These are phyloP conservation scores for Yueomyces sp. DNA, from an alignment of 805 yeast species.

Conservation along the genomic window DNA sequence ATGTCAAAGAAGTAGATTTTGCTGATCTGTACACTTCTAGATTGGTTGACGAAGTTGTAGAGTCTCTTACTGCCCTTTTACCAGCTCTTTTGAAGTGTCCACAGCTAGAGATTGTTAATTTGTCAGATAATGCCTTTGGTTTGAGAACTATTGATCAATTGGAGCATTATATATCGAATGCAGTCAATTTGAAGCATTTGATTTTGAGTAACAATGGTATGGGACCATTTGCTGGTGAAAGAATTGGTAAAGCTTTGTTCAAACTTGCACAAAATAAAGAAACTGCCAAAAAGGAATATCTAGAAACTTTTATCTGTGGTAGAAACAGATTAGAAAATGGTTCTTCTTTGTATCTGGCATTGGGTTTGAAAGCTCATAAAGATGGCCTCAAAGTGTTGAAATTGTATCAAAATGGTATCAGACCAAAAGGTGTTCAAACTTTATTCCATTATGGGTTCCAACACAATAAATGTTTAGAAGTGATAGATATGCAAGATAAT, in stretches of 20 bases:
- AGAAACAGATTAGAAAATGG: constrained; percentile 96
- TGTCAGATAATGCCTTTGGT: constrained; percentile 95
- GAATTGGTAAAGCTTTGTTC: constrained; percentile 79
- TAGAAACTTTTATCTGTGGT: constrained; percentile 89
- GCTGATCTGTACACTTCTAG: constrained; percentile 94
- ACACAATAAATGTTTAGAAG: constrained; percentile 43
- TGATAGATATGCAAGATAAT: constrained; percentile 86
- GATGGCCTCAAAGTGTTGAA: constrained; percentile 54
- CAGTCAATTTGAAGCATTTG: constrained; percentile 71
- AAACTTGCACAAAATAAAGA: constrained; percentile 54
- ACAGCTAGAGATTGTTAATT: constrained; percentile 57
- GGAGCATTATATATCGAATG: constrained; percentile 63
- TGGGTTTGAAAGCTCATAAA: constrained; percentile 72
- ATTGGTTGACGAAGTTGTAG: constrained; percentile 87
- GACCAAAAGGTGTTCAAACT: constrained; percentile 81
- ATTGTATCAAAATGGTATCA: constrained; percentile 91
- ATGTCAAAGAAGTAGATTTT: constrained; percentile 58
- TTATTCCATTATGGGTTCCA: constrained; percentile 62
- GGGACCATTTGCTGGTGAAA: constrained; percentile 96
- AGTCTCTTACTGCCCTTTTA: constrained; percentile 57
- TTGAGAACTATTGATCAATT: constrained; percentile 87
- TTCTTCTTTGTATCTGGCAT: constrained; percentile 70
- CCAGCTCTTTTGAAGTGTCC: constrained; percentile 61
- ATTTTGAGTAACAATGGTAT: constrained; percentile 90
- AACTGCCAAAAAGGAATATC: constrained; percentile 30